Percentiles rank a stretch among this genome's conserved stretches.
Evolutionary conservation across 2,329 filamentous ascomycete genomes (phyloP).

Genomic region (Scedosporium aurantiacum): DNA sequence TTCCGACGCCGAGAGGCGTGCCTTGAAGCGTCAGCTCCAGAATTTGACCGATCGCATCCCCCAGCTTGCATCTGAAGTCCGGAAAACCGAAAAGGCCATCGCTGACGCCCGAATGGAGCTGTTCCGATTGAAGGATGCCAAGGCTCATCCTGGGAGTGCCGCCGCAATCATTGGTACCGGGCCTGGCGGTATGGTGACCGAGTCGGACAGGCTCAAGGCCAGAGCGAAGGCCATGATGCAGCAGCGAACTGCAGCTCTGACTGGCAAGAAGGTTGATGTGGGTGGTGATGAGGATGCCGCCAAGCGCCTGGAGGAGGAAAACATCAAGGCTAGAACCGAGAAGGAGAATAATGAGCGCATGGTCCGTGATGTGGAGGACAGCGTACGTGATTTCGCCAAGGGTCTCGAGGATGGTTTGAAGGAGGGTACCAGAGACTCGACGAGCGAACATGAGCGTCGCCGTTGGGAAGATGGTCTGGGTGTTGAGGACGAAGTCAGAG

Average conservation of each 20-base stretch:
- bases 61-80: conserved; percentile 82
- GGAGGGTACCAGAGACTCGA: conserved; percentile 62
- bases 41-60: conserved; percentile 81
- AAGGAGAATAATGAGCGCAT: conserved; percentile 92
- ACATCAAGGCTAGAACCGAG: conserved; percentile 66
- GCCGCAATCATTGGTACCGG: conserved; percentile 82
- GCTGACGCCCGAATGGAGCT: conserved; percentile 84
- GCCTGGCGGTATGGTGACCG: conserved; percentile 79
- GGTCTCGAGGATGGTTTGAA: conserved; percentile 82
- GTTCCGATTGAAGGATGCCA: conserved; percentile 87
- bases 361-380: conserved; percentile 94
- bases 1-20: conserved; percentile 76
- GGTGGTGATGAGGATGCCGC: conserved; percentile 64
- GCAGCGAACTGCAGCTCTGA: conserved; percentile 83
- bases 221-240: conserved; percentile 98
- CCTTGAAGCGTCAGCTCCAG: conserved; percentile 82
- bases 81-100: conserved; percentile 83
- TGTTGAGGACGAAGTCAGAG: conserved; percentile 91
- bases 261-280: conserved; percentile 65
- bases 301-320: conserved; percentile 83
- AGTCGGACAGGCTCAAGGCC: conserved; percentile 88
- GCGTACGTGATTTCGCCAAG: conserved; percentile 75
- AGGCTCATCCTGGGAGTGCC: conserved; percentile 74
- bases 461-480: conserved; percentile 94
- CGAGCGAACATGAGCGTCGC: conserved; percentile 79